Evolutionary conservation across 75 land plant genomes (phyloP).

Genomic region (Picea glauca): DNA sequence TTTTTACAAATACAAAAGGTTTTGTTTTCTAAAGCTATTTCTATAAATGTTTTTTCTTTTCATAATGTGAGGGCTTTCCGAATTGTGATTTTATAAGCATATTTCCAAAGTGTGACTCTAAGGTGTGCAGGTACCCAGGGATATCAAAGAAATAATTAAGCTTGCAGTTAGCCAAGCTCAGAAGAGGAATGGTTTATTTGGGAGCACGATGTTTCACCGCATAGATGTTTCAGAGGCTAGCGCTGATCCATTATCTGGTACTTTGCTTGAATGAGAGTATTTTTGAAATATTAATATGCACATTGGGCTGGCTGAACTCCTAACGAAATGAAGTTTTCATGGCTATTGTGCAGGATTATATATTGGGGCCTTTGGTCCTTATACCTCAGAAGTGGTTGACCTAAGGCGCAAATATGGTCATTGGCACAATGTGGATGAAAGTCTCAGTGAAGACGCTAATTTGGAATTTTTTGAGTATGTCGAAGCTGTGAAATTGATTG

Average conservation of each 20-base stretch:
- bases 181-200: constrained; percentile 58
- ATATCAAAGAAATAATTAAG: constrained; percentile 75
- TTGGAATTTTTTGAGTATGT: constrained; percentile 97
- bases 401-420: constrained; percentile 83
- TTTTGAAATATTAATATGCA: neutral
- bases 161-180: constrained; percentile 81
- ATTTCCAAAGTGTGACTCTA: neutral
- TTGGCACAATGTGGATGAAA: constrained; percentile 46
- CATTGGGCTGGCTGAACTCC: neutral
- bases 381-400: constrained; percentile 87
- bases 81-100: neutral
- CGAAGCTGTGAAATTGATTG: constrained; percentile 96
- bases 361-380: constrained; percentile 92
- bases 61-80: neutral
- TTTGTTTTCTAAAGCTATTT: neutral
- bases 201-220: constrained; percentile 64
- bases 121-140: constrained; percentile 57
- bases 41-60: neutral
- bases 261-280: constrained; percentile 9
- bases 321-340: constrained; percentile 2
- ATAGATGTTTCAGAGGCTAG: constrained; percentile 41
- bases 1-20: neutral
- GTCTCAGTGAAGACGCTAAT: constrained; percentile 24
- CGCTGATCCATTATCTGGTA: constrained; percentile 82
- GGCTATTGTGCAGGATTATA: constrained; percentile 61